Evolutionary conservation across 805 yeast genomes (phyloP), one percentile per base, ranked within the genome.

Genomic region (Torulaspora franciscae): DNA sequence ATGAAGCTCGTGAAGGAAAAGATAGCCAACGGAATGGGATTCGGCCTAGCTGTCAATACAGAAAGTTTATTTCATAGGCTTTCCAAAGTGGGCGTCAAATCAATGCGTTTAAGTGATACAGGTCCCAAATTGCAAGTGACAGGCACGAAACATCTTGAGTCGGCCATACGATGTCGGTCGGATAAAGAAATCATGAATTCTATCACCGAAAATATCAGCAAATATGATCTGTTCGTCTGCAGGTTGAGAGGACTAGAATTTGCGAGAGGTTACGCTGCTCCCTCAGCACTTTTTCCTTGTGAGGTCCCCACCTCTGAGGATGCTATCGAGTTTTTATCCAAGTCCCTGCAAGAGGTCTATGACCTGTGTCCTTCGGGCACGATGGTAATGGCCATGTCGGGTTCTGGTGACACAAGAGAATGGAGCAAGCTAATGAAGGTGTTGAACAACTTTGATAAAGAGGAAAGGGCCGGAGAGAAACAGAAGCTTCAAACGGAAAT

Each of bases 1-100:
- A 69, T 90, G 57, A 88, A 86, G 41, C 72, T 91, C 40, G 77
- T 85, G 1, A 80, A 85, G 54, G 54, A 80, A 52, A 89, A 90
- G 58, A 64, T 89, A 10, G 64, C 70, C 4, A 79, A 81, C 45
- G 97, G 96, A 1, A 59, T 66, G 5, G 65, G 72, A 2, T 84
- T 75, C 63, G 98, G 98, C 0, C 67, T 68, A 45, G 67, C 67
- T 3, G 52, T 70, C 7, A 64, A 66, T 40, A 73, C 73, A 1
- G 72, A 69, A 38, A 66, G 71, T 15, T 57, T 78, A 4, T 75
- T 71, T 48, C 62, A 66, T 6, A 67, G 69, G 34, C 52, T 77
- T 14, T 56, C 60, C 9, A 56, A 55, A n/a, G 48, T 55, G 5
- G 55, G 59, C 7, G 41, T 50, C 1, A 66, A 62, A 34, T 64